These are phyloP conservation scores for Colletotrichum noveboracense DNA, from an alignment of 2,329 filamentous ascomycete species.

Conservation along the genomic window DNA sequence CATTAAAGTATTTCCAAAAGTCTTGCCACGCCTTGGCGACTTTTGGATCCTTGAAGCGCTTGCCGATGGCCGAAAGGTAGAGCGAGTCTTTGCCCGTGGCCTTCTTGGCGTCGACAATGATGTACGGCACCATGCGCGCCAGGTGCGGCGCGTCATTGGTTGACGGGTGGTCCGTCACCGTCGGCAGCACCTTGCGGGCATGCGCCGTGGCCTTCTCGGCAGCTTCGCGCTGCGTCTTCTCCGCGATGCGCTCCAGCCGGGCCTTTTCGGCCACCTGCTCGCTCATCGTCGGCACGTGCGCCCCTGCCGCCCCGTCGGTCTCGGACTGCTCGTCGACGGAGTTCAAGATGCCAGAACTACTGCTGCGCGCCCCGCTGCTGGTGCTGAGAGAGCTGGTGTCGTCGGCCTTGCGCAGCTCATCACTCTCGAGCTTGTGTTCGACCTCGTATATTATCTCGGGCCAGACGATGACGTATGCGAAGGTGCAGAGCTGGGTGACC, in stretches of 20 bases:
- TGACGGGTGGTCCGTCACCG: slow-evolving; percentile 59
- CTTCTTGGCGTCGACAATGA: slow-evolving; percentile 80
- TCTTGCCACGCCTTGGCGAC: slow-evolving; percentile 72
- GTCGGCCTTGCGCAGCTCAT: slow-evolving; percentile 54
- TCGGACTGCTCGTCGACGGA: slow-evolving; percentile 32
- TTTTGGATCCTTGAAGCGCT: slow-evolving; percentile 59
- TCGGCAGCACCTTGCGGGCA: slow-evolving; percentile 53
- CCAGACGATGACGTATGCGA: slow-evolving; percentile 85
- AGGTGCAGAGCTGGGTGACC: slow-evolving; percentile 92
- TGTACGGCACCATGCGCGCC: slow-evolving; percentile 62
- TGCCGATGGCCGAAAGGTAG: slow-evolving; percentile 67
- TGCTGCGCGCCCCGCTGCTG: slow-evolving; percentile 1
- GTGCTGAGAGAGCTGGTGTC: slow-evolving; percentile 14
- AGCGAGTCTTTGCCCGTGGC: slow-evolving; percentile 79
- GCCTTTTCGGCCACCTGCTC: slow-evolving; percentile 66
- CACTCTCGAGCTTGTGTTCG: slow-evolving; percentile 71
- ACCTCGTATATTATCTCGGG: slow-evolving; percentile 84
- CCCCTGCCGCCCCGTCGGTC: slow-evolving; percentile 16
- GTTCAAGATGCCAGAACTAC: slow-evolving; percentile 20
- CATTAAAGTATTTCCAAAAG: slow-evolving; percentile 88
- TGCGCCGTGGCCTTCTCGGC: slow-evolving; percentile 62
- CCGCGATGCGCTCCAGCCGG: slow-evolving; percentile 63
- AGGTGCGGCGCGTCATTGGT: slow-evolving; percentile 63
- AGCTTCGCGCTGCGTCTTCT: slow-evolving; percentile 57
- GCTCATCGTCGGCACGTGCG: slow-evolving; percentile 44